These are phyloP conservation scores for Blastobotrys chiropterorum DNA, from an alignment of 805 yeast genomes.

Conservation along the genomic window DNA sequence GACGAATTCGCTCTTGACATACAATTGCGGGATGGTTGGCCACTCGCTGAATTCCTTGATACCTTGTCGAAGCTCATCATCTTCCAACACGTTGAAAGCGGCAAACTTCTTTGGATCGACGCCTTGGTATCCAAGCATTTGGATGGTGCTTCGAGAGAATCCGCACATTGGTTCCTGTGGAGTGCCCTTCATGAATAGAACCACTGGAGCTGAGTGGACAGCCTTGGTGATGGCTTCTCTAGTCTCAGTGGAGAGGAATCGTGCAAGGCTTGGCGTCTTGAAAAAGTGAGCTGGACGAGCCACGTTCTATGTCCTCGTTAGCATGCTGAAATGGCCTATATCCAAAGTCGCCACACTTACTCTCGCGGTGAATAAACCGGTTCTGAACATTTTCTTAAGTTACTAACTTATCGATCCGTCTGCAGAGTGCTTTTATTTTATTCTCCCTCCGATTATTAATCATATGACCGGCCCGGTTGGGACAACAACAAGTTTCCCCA, in stretches of 20 bases:
- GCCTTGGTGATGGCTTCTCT: constrained; percentile 81
- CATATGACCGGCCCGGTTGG: not conserved
- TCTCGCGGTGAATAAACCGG: not conserved
- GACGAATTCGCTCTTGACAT: constrained; percentile 79
- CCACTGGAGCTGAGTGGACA: constrained; percentile 85
- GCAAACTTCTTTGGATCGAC: constrained; percentile 96
- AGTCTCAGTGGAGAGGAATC: constrained; percentile 71
- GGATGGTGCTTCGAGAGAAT: constrained; percentile 90
- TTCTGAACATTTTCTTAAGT: not conserved
- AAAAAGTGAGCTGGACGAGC: not conserved
- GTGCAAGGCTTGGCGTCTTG: constrained; percentile 9
- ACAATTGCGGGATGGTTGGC: constrained; percentile 98
- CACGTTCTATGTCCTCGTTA: not conserved
- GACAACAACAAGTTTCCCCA: not conserved
- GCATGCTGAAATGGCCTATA: not conserved
- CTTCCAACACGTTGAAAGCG: constrained; percentile 94
- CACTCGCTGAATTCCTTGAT: constrained; percentile 92
- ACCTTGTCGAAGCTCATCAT: constrained; percentile 87
- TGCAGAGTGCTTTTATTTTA: not conserved
- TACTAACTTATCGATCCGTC: not conserved
- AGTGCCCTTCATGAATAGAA: constrained; percentile 96
- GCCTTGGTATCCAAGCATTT: constrained; percentile 90
- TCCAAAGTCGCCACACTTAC: not conserved
- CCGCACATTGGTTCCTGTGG: constrained; percentile 99
- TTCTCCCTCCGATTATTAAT: not conserved